Conservation (phyloP, 306 rosid species). For the Cicer cuneatum region DNA sequence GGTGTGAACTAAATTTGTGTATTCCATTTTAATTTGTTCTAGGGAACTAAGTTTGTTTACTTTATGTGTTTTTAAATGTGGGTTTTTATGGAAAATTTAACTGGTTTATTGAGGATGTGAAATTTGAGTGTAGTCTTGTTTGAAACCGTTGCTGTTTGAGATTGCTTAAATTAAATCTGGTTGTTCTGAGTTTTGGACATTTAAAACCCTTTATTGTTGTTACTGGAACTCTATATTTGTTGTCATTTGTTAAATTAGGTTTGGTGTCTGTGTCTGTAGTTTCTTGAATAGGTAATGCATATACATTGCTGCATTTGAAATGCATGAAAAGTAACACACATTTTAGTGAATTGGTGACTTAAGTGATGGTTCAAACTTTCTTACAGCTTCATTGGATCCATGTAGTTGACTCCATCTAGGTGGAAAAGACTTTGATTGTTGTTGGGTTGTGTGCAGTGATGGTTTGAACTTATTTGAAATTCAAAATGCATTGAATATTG, state of each 20-base stretch:
- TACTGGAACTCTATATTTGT: not conserved
- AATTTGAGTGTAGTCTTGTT: not conserved
- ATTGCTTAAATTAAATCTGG: too few species aligned
- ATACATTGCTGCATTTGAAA: not conserved
- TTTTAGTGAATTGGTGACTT: not conserved
- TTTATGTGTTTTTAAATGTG: not conserved
- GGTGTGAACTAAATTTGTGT: not conserved
- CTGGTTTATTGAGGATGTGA: not conserved
- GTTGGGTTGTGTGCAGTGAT: not conserved
- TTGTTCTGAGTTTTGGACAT: constrained; percentile 1
- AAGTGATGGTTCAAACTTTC: not conserved
- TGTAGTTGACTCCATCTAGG: not conserved
- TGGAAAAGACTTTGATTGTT: not conserved
- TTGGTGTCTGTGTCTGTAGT: not conserved
- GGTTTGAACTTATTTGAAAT: not conserved
- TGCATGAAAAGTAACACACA: not conserved
- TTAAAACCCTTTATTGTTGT: constrained; percentile 11
- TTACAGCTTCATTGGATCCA: not conserved
- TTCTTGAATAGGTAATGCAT: constrained; percentile 4
- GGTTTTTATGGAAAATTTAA: not conserved
- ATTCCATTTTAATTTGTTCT: constrained; percentile 9
- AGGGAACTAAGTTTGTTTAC: constrained; percentile 4
- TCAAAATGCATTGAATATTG: constrained; percentile 28
- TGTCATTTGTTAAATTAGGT: constrained; percentile 3
- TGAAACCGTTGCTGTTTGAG: not conserved